Conservation (phyloP, 2,329 filamentous ascomycete species). For the Pseudogymnoascus sp. region DNA sequence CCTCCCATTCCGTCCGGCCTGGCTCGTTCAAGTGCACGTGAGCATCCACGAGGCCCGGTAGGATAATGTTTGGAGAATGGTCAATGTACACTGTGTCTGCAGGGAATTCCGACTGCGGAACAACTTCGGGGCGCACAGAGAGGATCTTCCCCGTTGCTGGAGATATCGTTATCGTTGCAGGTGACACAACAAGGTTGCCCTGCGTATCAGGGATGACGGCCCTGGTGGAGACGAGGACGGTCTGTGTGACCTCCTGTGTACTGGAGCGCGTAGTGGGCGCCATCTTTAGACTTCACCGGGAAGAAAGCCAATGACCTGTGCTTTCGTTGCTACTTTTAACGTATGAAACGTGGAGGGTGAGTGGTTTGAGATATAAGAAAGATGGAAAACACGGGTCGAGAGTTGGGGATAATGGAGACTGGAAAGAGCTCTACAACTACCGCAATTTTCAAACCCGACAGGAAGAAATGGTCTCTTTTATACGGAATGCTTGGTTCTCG, state of each 20-base stretch:
- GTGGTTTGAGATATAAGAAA: neutral
- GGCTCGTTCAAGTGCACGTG: conserved; percentile 98
- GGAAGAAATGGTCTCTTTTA: conserved; percentile 3
- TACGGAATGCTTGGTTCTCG: neutral
- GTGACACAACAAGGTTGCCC: conserved; percentile 56
- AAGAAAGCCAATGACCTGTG: neutral
- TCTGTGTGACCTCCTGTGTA: conserved; percentile 23
- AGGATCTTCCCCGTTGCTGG: conserved; percentile 76
- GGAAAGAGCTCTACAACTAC: neutral
- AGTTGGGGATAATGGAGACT: neutral
- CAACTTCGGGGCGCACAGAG: conserved; percentile 62
- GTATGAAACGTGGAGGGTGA: neutral
- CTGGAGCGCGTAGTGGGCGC: neutral
- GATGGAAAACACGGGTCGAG: neutral
- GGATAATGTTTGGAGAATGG: conserved; percentile 74
- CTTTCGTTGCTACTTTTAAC: neutral
- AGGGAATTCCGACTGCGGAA: conserved; percentile 72
- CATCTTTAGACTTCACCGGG: neutral
- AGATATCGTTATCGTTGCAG: conserved; percentile 78
- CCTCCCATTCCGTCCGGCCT: conserved; percentile 95
- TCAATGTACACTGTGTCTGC: conserved; percentile 67
- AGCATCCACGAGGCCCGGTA: conserved; percentile 90
- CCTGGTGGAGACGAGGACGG: conserved; percentile 75
- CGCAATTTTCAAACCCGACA: neutral
- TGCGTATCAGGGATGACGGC: conserved; percentile 69